Evolutionary conservation across 345 rosid genomes (phyloP).

Genomic region (Cardamine chenopodiifolia): DNA sequence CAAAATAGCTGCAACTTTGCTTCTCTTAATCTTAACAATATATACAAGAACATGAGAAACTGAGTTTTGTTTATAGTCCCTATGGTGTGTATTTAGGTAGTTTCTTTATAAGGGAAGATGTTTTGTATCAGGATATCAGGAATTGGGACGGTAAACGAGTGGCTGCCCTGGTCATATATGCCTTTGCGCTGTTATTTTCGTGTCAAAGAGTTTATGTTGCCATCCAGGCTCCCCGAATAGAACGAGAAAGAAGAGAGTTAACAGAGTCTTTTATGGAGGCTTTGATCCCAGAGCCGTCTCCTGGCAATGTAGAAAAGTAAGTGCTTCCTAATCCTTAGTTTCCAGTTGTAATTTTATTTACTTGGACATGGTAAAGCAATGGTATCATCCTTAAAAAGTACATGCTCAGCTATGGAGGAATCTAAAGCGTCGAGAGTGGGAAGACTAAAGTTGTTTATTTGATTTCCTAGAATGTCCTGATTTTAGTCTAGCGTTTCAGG

Average conservation of each 20-base stretch:
- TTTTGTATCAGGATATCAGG: slow-evolving; percentile 66
- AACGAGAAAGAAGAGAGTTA: slow-evolving; percentile 66
- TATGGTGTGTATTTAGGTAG: neutral
- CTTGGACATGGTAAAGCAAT: neutral
- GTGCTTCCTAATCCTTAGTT: slow-evolving; percentile 14
- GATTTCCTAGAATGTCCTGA: slow-evolving; percentile 36
- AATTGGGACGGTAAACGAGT: slow-evolving; percentile 75
- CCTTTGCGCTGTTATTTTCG: slow-evolving; percentile 56
- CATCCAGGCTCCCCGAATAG: slow-evolving; percentile 63
- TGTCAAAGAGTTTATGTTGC: slow-evolving; percentile 66
- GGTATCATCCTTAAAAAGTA: neutral
- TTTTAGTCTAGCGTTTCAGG: slow-evolving; percentile 49
- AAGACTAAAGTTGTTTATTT: slow-evolving; percentile 10
- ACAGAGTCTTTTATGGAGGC: slow-evolving; percentile 96
- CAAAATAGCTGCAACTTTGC: neutral
- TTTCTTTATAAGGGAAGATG: slow-evolving; percentile 5
- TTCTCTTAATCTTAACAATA: slow-evolving; percentile 8
- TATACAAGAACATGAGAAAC: neutral
- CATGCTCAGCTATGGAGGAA: slow-evolving; percentile 7
- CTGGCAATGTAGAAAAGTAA: slow-evolving; percentile 71
- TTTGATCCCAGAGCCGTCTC: slow-evolving; percentile 92
- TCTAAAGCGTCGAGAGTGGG: slow-evolving; percentile 17
- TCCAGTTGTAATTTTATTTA: slow-evolving; percentile 9
- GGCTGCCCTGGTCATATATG: slow-evolving; percentile 62
- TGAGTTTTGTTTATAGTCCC: neutral